Evolutionary conservation across 441 rosid genomes (phyloP).

Genomic region (Corymbia citriodora): DNA sequence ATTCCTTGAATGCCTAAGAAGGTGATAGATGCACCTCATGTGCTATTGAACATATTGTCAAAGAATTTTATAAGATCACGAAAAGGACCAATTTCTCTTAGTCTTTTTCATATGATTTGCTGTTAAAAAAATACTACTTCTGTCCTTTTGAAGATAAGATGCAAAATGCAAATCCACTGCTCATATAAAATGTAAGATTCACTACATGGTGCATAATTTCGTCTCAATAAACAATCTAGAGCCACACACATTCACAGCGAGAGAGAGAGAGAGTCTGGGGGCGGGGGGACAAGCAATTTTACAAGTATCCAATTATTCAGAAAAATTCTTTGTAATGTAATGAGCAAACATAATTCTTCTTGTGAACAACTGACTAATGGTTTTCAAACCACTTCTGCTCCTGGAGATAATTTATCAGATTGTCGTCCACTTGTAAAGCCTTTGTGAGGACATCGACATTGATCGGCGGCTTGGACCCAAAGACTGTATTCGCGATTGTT

Average conservation of each 20-base stretch:
- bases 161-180: not conserved
- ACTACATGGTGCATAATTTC: not conserved
- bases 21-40: no score
- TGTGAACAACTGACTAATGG: not conserved
- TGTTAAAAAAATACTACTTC: not conserved
- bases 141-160: not conserved
- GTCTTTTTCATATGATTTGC: no score
- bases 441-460: not conserved
- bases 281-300: not conserved
- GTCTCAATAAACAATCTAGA: not conserved
- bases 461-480: conserved; percentile 1
- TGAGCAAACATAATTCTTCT: not conserved
- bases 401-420: not conserved
- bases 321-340: not conserved
- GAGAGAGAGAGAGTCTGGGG: not conserved
- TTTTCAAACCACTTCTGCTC: not conserved
- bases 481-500: conserved; percentile 3
- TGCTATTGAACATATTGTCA: no score
- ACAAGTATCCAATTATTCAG: not conserved
- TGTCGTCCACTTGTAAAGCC: conserved; percentile 10
- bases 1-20: no score
- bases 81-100: no score
- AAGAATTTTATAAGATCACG: no score
- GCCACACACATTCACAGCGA: not conserved
- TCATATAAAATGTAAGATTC: not conserved